phyloP scores from a whole-genome alignment of 2,329 filamentous ascomycete species.

The Nothophoma quercina region DNA sequence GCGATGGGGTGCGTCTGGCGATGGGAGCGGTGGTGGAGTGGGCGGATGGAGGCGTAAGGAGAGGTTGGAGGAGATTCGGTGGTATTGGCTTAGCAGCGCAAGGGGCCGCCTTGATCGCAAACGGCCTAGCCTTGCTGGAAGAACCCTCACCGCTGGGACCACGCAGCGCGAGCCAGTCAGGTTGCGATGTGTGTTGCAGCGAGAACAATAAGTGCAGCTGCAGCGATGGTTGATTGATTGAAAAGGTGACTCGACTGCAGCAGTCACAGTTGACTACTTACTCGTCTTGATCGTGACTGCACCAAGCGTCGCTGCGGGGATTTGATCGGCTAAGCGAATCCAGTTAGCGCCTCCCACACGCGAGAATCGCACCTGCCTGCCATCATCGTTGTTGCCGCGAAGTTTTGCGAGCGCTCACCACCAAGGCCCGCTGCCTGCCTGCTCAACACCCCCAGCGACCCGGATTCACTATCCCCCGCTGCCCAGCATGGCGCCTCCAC shows the following conservation, averaged over 20 bases:
- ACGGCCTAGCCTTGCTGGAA: conserved; percentile 6
- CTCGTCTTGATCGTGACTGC: conserved; percentile 9
- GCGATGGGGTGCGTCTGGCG: conserved; percentile 35
- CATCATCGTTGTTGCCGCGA: conserved; percentile 27
- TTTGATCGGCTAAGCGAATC: background rate
- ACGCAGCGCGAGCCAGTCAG: background rate
- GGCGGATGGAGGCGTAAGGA: conserved; percentile 24
- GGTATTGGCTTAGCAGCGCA: conserved; percentile 14
- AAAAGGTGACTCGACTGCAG: too few relatives aligned
- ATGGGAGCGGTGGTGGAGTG: conserved; percentile 31
- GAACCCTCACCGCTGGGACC: conserved; percentile 3
- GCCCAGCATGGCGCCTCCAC: conserved; percentile 85
- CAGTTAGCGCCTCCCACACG: conserved; percentile 13
- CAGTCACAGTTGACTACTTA: too few relatives aligned
- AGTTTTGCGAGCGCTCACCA: conserved; percentile 27
- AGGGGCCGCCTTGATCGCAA: conserved; percentile 18
- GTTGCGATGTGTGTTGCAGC: background rate
- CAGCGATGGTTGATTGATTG: background rate
- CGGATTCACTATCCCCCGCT: conserved; percentile 34
- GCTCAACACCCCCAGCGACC: conserved; percentile 31
- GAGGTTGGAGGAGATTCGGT: conserved; percentile 30
- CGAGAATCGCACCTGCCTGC: too few relatives aligned
- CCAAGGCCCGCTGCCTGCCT: conserved; percentile 16
- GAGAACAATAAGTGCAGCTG: background rate
- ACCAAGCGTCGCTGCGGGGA: conserved; percentile 9